Base-by-base conservation (phyloP, 768 basidiomycete genomes). In the Mycena rebaudengoi region DNA sequence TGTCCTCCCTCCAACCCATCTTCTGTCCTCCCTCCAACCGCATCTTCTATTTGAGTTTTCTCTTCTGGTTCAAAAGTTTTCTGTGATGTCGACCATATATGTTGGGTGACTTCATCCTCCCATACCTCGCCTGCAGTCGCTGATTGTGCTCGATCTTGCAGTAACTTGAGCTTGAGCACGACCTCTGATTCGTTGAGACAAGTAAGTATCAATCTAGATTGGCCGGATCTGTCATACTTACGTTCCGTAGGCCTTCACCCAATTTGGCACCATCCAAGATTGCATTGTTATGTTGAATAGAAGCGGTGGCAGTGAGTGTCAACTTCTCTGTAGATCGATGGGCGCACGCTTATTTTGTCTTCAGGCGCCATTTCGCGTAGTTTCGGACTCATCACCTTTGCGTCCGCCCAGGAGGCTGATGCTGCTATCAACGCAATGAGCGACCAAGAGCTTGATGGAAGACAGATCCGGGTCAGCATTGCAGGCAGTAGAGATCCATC, bases 101-200 rank as follows among this genome's bases (percentile, higher is more conserved):
- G 62, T 64, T 30, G 62, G 62, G 62, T 64, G 1, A 3, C 56
- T 64, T n/a, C 49, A 29, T n/a, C 16, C 32, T 18, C 18, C 51
- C 54, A 26, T 54, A 41, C 55, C 55, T 41, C 62, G 43, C 28
- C 54, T 25, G 45, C 57, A 46, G 33, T 60, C 45, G 46, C 68
- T 70, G 68, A 70, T 68, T 67, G 68, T 70, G 66, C 60, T 57
- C 33, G 65, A 59, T 70, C 62, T 54, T 41, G n/a, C 64, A 51
- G 48, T 52, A 70, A 73, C 65, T 69, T 64, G 62, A 64, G 62
- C 23, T 64, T 55, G 62, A 64, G 53, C 54, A 64, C 62, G 49
- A 39, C 23, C 56, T 55, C 58, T 52, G 56, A 63, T 2, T 55
- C 54, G 32, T 21, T 63, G 54, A 50, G 33, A 30, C 13, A 40